phyloP scores from a whole-genome alignment of 1,139 yeast species.

The Blastobotrys petasosporus region DNA sequence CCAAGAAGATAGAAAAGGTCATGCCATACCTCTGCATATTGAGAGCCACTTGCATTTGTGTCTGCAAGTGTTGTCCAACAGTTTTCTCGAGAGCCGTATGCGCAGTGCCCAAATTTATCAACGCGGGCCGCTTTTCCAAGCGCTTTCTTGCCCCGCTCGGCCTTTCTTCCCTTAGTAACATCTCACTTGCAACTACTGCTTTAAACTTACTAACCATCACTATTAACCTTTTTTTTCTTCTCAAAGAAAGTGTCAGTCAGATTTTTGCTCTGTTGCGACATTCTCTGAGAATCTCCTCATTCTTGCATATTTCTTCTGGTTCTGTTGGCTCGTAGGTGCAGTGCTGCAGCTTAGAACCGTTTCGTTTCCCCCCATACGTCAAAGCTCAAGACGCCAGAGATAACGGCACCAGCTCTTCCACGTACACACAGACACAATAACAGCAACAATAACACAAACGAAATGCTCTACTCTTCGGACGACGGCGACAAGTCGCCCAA shows the following conservation, averaged over 20 bases:
- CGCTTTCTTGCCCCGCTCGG: not conserved
- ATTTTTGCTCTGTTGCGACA: not conserved
- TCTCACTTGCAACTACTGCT: no score
- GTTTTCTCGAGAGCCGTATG: not conserved
- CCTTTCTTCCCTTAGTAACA: no score
- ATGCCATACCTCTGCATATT: no score
- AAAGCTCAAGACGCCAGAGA: no score
- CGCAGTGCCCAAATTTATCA: not conserved
- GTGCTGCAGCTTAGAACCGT: not conserved
- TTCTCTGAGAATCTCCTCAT: not conserved
- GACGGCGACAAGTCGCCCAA: slow-evolving; percentile 5
- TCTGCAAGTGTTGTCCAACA: not conserved
- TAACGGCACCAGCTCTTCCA: not conserved
- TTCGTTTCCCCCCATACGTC: no score
- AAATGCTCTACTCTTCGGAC: slow-evolving; percentile 1
- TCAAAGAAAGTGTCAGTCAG: not conserved
- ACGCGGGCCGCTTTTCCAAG: not conserved
- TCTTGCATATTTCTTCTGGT: not conserved
- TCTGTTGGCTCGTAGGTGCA: no score
- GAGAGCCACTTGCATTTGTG: no score
- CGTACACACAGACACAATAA: no score
- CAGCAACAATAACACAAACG: no score
- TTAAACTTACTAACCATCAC: no score
- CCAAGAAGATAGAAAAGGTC: no score
- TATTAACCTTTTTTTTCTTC: not conserved